Evolutionary conservation across 805 yeast genomes (phyloP).

Genomic region (Myxozyma udenii): DNA sequence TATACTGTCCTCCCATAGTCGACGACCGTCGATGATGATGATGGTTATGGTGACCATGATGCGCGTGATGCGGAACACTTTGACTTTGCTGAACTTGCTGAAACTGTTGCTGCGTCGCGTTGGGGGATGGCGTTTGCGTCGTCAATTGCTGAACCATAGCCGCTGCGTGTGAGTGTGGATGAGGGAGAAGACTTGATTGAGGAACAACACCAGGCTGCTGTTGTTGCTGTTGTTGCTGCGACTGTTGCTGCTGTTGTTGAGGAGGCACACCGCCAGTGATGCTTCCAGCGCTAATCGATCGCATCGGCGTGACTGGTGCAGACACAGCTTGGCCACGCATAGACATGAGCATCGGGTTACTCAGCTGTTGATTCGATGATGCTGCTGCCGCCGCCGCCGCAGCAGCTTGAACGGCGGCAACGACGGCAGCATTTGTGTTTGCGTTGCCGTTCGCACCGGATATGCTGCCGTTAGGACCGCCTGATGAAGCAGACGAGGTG

Average conservation of each 20-base stretch:
- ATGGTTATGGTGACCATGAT: not conserved
- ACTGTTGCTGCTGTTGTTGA: not conserved
- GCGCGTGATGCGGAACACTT: not conserved
- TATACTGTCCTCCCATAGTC: conserved; percentile 18
- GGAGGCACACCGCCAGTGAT: not conserved
- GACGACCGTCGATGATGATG: not conserved
- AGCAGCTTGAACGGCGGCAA: not conserved
- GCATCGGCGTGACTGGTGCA: conserved; percentile 17
- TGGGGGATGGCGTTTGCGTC: not conserved
- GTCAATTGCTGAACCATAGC: not conserved
- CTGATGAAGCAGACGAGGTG: not conserved
- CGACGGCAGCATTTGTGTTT: not conserved
- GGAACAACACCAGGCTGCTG: too few species aligned
- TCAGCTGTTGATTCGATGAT: not conserved
- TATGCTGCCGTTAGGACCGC: not conserved
- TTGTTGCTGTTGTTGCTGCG: not conserved
- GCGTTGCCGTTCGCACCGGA: not conserved
- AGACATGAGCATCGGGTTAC: conserved; percentile 10
- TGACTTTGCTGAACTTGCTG: too few species aligned
- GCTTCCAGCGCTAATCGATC: not conserved
- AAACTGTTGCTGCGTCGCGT: not conserved
- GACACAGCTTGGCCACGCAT: conserved; percentile 14
- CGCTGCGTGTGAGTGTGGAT: not conserved
- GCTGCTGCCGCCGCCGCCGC: not conserved
- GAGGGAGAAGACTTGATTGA: not conserved